Percentiles rank a stretch among this genome's conserved stretches.
Evolutionary conservation across 805 yeast genomes (phyloP).

Genomic region (Pichia paraexigua): DNA sequence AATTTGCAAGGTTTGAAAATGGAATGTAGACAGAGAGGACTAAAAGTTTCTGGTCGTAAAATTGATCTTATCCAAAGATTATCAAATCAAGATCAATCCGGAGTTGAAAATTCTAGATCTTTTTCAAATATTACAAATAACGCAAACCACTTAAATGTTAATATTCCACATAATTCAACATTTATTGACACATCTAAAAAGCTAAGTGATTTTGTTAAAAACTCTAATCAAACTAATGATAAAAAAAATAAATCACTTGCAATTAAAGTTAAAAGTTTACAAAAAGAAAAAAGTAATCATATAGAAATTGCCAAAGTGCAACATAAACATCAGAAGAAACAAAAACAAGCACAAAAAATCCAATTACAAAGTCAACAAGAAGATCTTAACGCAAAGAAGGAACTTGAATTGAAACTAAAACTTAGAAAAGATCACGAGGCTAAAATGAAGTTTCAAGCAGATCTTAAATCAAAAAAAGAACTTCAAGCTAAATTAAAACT

Average conservation of each 20-base stretch:
- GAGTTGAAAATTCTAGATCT: slow-evolving; percentile 7
- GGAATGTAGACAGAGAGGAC: slow-evolving; percentile 54
- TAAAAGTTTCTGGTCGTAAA: slow-evolving; percentile 56
- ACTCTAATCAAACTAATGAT: not conserved
- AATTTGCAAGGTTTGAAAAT: slow-evolving; percentile 46
- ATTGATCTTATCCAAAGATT: slow-evolving; percentile 42
- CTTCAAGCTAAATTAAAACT: not conserved
- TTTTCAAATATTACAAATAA: not conserved
- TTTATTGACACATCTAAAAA: not conserved
- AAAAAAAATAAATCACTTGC: no score
- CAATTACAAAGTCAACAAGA: not conserved
- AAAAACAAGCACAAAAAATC: not conserved
- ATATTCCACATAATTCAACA: not conserved
- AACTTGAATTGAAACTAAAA: not conserved
- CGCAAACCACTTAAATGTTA: not conserved
- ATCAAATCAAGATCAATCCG: slow-evolving; percentile 8
- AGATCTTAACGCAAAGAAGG: not conserved
- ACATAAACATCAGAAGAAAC: not conserved
- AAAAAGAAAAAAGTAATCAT: not conserved
- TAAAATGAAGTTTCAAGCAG: not conserved
- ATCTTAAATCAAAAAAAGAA: not conserved
- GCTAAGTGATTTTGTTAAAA: not conserved
- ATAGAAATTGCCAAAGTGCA: not conserved
- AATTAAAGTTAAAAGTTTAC: no score
- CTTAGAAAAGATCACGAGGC: not conserved